These are phyloP conservation scores for Coriolopsis trogii DNA, from an alignment of 1,284 basidiomycete species.

Conservation along the genomic window DNA sequence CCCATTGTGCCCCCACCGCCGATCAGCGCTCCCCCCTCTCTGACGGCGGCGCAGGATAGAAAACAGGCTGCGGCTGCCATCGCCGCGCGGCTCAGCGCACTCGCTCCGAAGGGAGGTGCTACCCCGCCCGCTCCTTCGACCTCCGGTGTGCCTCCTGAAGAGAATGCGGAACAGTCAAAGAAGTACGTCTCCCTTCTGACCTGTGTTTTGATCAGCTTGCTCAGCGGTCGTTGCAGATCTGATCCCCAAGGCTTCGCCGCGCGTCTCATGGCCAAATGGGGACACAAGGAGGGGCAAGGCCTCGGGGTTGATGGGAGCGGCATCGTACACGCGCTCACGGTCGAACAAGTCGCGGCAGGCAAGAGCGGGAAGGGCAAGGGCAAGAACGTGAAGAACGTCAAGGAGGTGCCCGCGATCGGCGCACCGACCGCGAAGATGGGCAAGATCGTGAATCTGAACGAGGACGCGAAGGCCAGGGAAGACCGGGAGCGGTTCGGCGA, in stretches of 20 bases:
- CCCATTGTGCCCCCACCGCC: conserved; percentile 33
- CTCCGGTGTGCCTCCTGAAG: conserved; percentile 30
- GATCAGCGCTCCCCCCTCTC: conserved; percentile 22
- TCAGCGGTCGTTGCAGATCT: conserved; percentile 42
- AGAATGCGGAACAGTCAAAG: conserved; percentile 29
- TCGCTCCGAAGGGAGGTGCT: conserved; percentile 45
- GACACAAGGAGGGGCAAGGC: conserved; percentile 91
- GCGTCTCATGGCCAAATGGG: conserved; percentile 90
- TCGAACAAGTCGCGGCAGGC: conserved; percentile 63
- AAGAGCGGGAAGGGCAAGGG: conserved; percentile 41
- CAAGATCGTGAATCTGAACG: conserved; percentile 86
- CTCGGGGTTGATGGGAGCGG: conserved; percentile 83
- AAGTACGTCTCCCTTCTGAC: conserved; percentile 31
- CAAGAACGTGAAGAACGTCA: conserved; percentile 32
- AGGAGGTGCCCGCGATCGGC: conserved; percentile 17
- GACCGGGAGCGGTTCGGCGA: conserved; percentile 83
- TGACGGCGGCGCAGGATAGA: conserved; percentile 48
- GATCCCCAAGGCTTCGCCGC: conserved; percentile 76
- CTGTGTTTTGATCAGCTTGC: neutral
- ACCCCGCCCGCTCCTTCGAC: conserved; percentile 25
- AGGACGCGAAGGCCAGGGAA: conserved; percentile 72
- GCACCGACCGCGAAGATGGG: conserved; percentile 60
- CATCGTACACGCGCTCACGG: conserved; percentile 84
- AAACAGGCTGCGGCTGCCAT: conserved; percentile 81
- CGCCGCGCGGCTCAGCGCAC: conserved; percentile 68